Evolutionary conservation across 495 filamentous ascomycete genomes (phyloP).

Genomic region (Aspergillus diversus): DNA sequence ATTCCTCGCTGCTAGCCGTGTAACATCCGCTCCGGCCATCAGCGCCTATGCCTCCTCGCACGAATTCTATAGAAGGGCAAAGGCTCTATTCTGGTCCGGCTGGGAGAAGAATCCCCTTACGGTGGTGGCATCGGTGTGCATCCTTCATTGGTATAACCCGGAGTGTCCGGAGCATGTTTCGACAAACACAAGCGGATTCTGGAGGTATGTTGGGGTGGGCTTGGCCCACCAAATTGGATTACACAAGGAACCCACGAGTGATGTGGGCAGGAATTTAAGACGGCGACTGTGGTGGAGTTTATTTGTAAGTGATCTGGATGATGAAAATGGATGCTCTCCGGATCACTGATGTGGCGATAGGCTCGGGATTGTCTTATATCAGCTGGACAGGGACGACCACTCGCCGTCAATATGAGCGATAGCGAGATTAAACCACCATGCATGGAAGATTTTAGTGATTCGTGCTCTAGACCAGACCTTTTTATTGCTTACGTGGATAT

Average conservation of each 20-base stretch:
- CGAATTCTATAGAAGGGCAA: constrained; percentile 32
- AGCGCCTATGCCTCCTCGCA: constrained; percentile 31
- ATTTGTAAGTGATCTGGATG: constrained; percentile 23
- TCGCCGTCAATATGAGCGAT: constrained; percentile 29
- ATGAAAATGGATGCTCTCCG: not conserved
- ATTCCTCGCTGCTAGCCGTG: constrained; percentile 31
- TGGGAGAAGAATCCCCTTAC: constrained; percentile 34
- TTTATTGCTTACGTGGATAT: constrained; percentile 33
- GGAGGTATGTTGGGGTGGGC: constrained; percentile 32
- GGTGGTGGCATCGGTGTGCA: constrained; percentile 31
- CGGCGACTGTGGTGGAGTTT: constrained; percentile 35
- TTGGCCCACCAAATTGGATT: constrained; percentile 34
- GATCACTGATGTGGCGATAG: constrained; percentile 10
- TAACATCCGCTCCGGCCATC: constrained; percentile 29
- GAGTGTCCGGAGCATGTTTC: constrained; percentile 33
- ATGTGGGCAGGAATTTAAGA: constrained; percentile 23
- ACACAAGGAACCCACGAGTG: constrained; percentile 28
- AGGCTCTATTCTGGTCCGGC: constrained; percentile 33
- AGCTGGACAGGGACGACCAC: constrained; percentile 31
- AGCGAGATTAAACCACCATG: constrained; percentile 28
- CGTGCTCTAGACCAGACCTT: constrained; percentile 20
- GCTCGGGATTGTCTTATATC: constrained; percentile 34
- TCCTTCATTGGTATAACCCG: constrained; percentile 34
- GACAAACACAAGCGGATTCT: constrained; percentile 34
- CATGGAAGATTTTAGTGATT: constrained; percentile 28